Evolutionary conservation across 257 asterid genomes (phyloP), one percentile per base, ranked within the genome.

Genomic region (Parsonsia alboflavescens): DNA sequence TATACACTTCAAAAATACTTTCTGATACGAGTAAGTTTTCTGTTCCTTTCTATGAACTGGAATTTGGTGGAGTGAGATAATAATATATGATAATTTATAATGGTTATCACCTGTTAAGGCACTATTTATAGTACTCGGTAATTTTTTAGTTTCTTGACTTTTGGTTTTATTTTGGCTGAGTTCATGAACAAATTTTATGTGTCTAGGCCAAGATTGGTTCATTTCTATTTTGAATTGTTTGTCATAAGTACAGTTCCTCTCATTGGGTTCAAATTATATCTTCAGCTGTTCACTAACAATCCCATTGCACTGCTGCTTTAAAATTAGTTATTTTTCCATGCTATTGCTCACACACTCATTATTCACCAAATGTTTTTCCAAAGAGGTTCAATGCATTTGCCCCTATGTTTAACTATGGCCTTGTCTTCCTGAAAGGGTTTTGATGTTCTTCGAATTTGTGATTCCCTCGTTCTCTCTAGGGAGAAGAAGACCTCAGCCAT

Each of bases 1-100:
- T 82, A 46, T 90, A 91, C 85, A 82, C 96, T 3, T 84, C 95
- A 6, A 90, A 90, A 88, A 45, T 91, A 69, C 89, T 87, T 56
- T 81, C 88, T 71, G 96, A 93, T 82, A 96, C 98, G 69, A 89
- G 98, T 93, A 82, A 84, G 96, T 41, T 70, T 73, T 71, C 74
- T 59, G 44, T 30, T n/a, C 45, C 15, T 16, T 73, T 13, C 45
- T 59, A 21, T 36, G 56, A 49, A 15, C 1, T 61, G 48, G 17
- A 10, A 8, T 44, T 17, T 30, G 3, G 57, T 73, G 30, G 19
- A 22, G 42, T 57, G 19, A 24, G 63, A 22, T 50, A 2, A 11
- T 0, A 12, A 22, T 24, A 42, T 33, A 33, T 63, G 24, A 63
- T 5, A 33, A 33, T 12, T 63, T 8, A 16, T 33, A 30, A 33